Base-by-base conservation (phyloP, 257 asterid species). In the Solanum pinnatisectum region DNA sequence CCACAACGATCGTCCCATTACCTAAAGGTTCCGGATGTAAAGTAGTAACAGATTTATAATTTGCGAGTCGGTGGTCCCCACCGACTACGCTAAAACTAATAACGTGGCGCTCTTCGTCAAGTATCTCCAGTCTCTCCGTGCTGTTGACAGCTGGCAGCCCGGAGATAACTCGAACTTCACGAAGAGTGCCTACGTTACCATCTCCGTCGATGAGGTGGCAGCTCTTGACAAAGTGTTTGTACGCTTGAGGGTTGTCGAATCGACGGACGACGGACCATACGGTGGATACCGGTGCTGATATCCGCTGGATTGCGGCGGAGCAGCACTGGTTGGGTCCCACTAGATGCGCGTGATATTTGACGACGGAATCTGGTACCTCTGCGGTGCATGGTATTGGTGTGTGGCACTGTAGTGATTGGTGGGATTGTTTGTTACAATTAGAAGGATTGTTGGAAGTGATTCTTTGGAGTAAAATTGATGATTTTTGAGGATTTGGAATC, bases 401-500 rank as follows among this genome's bases (percentile, higher is more conserved):
- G 33, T 39, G 77, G 30, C 77, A 44, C 4, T 73, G 76, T 23
- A 9, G 44, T 39, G 83, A 74, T 71, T 70, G 76, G 76, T 46
- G 27, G 37, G 67, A 74, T 23, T 49, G 83, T 83, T 32, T 83
- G 52, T 59, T 83, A 39, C 85, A 81, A 30, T 49, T 40, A 40
- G 42, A 10, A 39, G 84, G 30, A 46, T 68, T 18, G 20, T 33
- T 46, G 18, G 85, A 46, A 23, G 72, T 83, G 84, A 88, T 88
- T 83, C 87, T 88, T 82, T 70, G 89, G 15, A 88, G 89, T 70
- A 83, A 2, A 88, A 83, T n/a, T 59, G 89, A 87, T 44, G 89
- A 70, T 12, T 49, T n/a, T 44, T 85, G 87, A 36, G 49, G 71
- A 82, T 83, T 44, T 18, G 87, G 63, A 70, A 60, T 87, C 89